Percentiles rank a stretch among this genome's conserved stretches.
Conservation (phyloP, 2,329 filamentous ascomycete genomes). For the Diaporthe amygdali region DNA sequence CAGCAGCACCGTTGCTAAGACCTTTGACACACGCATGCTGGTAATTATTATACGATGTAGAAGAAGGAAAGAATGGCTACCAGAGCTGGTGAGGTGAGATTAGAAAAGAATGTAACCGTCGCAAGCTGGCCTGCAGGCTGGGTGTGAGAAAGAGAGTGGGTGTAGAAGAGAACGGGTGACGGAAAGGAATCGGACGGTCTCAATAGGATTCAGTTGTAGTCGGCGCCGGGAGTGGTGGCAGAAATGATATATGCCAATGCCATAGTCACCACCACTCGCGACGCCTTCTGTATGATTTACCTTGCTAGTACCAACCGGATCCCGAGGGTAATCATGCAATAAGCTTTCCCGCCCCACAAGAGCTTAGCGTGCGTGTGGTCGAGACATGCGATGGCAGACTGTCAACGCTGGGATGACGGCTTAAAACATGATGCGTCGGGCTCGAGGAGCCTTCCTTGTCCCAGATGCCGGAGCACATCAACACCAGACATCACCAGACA, state of each 20-base stretch:
- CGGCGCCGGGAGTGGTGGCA: not conserved
- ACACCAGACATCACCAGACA: too few species aligned
- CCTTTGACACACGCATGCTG: slow-evolving; percentile 32
- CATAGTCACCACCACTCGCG: not conserved
- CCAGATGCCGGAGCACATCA: slow-evolving; percentile 3
- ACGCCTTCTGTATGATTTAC: slow-evolving; percentile 15
- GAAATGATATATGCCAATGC: slow-evolving; percentile 7
- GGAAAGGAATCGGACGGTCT: slow-evolving; percentile 17
- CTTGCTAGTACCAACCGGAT: slow-evolving; percentile 2
- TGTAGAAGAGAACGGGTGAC: slow-evolving; percentile 1
- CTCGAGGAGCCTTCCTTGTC: not conserved
- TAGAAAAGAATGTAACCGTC: not conserved
- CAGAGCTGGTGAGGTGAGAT: slow-evolving; percentile 10
- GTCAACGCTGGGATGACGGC: slow-evolving; percentile 3
- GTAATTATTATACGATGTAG: not conserved
- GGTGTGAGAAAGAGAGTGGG: not conserved
- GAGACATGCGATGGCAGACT: slow-evolving; percentile 9
- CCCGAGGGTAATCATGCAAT: slow-evolving; percentile 8
- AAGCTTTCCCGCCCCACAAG: slow-evolving; percentile 1
- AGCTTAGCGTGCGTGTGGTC: not conserved
- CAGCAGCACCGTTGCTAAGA: slow-evolving; percentile 30
- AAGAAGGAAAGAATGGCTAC: slow-evolving; percentile 20
- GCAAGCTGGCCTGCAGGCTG: slow-evolving; percentile 24
- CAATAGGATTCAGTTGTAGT: not conserved
- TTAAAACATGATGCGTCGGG: not conserved